These are phyloP conservation scores for Polysphondylium violaceum DNA, from an alignment of 78 protist species.

Conservation along the genomic window DNA sequence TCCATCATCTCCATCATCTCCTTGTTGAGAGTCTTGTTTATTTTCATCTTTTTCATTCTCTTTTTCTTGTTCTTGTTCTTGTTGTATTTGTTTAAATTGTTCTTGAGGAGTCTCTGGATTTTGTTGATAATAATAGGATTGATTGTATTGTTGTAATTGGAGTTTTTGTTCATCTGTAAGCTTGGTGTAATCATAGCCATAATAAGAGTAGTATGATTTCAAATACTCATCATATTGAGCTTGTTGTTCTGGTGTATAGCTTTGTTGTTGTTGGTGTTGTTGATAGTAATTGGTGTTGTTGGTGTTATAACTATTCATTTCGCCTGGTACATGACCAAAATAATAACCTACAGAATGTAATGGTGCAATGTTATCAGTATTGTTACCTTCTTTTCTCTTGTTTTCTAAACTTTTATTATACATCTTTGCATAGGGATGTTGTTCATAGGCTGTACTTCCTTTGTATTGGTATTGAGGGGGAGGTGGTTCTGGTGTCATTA, in stretches of 20 bases:
- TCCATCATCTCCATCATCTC: neutral
- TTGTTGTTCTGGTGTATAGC: neutral
- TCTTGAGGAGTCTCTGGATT: neutral
- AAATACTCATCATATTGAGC: constrained; percentile 57
- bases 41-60: constrained; percentile 12
- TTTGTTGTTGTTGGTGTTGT: constrained; percentile 21
- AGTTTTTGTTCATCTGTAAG: constrained; percentile 56
- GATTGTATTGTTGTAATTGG: constrained; percentile 41
- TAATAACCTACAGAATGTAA: constrained; percentile 43
- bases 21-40: neutral
- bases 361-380: constrained; percentile 17
- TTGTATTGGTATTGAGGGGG: constrained; percentile 47
- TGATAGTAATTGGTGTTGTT: neutral
- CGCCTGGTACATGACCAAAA: constrained; percentile 22
- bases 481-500: neutral
- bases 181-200: constrained; percentile 72
- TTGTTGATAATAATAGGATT: constrained; percentile 51
- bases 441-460: constrained; percentile 42
- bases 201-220: constrained; percentile 29
- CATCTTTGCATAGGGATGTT: constrained; percentile 49
- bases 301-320: constrained; percentile 8
- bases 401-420: constrained; percentile 31
- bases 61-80: constrained; percentile 8
- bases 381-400: constrained; percentile 37
- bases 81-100: neutral